Base-by-base conservation (phyloP, 169 alveolate species). In the Eimeria necatrix region DNA sequence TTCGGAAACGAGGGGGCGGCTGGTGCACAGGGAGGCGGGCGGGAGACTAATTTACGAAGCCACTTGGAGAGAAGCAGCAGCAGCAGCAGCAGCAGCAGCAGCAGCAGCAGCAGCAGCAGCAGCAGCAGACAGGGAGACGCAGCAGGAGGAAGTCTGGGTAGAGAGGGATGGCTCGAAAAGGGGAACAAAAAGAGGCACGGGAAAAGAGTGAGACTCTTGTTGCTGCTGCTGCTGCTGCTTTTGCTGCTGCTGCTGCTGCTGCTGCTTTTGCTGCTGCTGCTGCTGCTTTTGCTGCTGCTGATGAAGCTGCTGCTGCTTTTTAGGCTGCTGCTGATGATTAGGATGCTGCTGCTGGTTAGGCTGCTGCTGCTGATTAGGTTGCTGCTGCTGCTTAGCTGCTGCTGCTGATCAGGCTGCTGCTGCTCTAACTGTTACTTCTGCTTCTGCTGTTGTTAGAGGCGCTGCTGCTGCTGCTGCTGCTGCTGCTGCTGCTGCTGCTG, bases 111-210 rank as follows among this genome's bases (percentile, higher is more conserved):
- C 73, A 61, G n/a, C 73, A 61, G 73, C 73, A n/a, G n/a, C n/a
- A n/a, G n/a, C n/a, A n/a, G 83, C 53, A 32, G 83, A 14, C 16
- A 49, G 49, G 48, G 71, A 88, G 41, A 74, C 52, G n/a, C 46
- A 70, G 41, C 59, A 48, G 8, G 94, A 76, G 4, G 64, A 51
- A 22, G 68, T 20, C 59, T 68, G 86, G 86, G 70, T 74, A 46
- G 74, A 70, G 51, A 71, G 52, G 41, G 53, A 70, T 22, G 94
- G 94, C 53, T 32, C 56, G 84, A 84, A 84, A 14, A 84, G 78
- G 53, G 51, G 24, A 8, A 56, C 64, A 8, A 56, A 56, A 14
- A 56, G 14, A 56, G 64, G 64, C 8, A 56, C 64, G 14, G 64
- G 73, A 9, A 61, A 16, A 61, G 73, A 61, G 8, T 20, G n/a